Conservation (phyloP, 495 filamentous ascomycete species). For the Bathelium albidoporum region DNA sequence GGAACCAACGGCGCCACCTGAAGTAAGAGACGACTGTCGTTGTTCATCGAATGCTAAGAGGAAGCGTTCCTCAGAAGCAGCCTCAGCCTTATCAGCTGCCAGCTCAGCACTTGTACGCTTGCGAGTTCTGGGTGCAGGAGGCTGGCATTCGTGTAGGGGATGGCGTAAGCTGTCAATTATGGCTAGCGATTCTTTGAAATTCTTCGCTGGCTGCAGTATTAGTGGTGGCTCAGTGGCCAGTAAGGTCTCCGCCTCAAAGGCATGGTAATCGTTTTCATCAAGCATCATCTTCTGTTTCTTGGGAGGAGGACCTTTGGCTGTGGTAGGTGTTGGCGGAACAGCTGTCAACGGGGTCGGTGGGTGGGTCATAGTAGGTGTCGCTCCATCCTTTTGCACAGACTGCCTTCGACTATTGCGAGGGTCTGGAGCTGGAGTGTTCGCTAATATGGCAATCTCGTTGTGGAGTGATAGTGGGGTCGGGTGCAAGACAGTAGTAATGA, state of each 20-base stretch:
- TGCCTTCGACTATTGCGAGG: conserved; percentile 23
- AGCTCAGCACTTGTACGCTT: conserved; percentile 92
- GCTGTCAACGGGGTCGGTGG: conserved; percentile 56
- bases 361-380: conserved; percentile 44
- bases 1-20: conserved; percentile 49
- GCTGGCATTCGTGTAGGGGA: conserved; percentile 61
- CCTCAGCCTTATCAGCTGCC: conserved; percentile 83
- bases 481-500: conserved; percentile 73
- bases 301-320: conserved; percentile 41
- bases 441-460: conserved; percentile 64
- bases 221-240: conserved; percentile 62
- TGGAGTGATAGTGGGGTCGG: conserved; percentile 68
- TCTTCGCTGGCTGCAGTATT: conserved; percentile 62
- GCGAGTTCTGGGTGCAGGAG: conserved; percentile 74
- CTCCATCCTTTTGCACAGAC: conserved; percentile 27
- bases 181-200: conserved; percentile 52
- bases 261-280: conserved; percentile 57
- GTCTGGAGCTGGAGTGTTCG: conserved; percentile 55
- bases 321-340: conserved; percentile 47
- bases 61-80: conserved; percentile 77
- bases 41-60: conserved; percentile 92
- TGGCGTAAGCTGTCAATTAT: conserved; percentile 61
- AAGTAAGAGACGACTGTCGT: conserved; percentile 48
- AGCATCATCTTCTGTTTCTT: conserved; percentile 74
- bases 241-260: conserved; percentile 62